A percentile compares a stretch with the other conserved stretches of the same genome.
Evolutionary conservation across 2,329 filamentous ascomycete species (phyloP).

Genomic region (Septoria petroselini): DNA sequence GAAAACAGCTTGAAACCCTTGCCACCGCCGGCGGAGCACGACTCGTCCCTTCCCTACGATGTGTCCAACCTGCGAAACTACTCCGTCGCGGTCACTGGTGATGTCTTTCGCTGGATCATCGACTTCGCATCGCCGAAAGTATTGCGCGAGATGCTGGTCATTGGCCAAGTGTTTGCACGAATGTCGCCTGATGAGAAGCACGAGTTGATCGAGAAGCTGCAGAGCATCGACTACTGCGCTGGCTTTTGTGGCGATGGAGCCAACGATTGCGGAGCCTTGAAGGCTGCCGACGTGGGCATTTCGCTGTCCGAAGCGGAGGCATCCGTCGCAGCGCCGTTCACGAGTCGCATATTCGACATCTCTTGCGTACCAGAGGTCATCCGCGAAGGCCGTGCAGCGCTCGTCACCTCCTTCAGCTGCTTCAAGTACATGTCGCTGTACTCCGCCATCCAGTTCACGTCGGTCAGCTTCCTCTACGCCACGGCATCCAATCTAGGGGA

Average conservation of each 20-base stretch:
- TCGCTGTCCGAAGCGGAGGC: conserved; percentile 96
- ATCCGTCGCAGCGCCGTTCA: conserved; percentile 96
- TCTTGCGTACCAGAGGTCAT: conserved; percentile 93
- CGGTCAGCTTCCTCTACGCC: conserved; percentile 93
- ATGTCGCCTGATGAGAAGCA: conserved; percentile 99
- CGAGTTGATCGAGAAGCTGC: conserved; percentile 93
- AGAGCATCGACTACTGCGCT: conserved; percentile 90
- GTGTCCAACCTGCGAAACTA: conserved; percentile 80
- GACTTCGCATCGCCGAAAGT: conserved; percentile 83
- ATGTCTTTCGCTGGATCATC: conserved; percentile 94
- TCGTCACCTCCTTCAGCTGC: conserved; percentile 98
- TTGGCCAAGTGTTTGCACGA: conserved; percentile 88
- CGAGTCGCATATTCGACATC: conserved; percentile 92
- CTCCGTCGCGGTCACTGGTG: conserved; percentile 82
- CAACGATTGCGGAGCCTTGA: conserved; percentile 94
- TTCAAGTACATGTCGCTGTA: conserved; percentile 99
- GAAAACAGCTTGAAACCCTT: conserved; percentile 76
- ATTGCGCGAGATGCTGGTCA: conserved; percentile 81
- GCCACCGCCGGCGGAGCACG: conserved; percentile 65
- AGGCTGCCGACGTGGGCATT: conserved; percentile 95
- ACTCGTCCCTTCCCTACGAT: conserved; percentile 82
- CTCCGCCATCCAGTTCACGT: conserved; percentile 98
- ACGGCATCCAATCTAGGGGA: conserved; percentile 92
- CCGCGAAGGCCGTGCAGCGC: conserved; percentile 82
- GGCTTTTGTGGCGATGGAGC: conserved; percentile 97